A percentile compares a stretch with the other conserved stretches of the same genome.
Evolutionary conservation across 140 eudicot genomes (phyloP).

Genomic region (Senecio squalidus): DNA sequence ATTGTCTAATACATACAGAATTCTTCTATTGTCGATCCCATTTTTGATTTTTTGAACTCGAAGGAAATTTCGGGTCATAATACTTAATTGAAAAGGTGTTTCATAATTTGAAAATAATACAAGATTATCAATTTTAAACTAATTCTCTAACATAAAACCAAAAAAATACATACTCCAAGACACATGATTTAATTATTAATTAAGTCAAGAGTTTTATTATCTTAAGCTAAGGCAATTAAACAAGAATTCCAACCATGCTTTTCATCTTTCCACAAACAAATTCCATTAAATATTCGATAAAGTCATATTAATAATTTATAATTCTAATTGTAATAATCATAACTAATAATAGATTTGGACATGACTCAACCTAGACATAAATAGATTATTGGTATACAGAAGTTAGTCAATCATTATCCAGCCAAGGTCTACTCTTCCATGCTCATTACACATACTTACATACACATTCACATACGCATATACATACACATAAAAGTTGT

Average conservation of each 20-base stretch:
- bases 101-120: no score
- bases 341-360: neutral
- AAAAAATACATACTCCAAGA: no score
- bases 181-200: neutral
- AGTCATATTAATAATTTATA: no score
- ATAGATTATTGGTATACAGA: neutral
- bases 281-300: neutral
- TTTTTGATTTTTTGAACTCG: no score
- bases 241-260: neutral
- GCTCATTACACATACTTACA: neutral
- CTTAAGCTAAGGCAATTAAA: neutral
- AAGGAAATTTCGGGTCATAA: no score
- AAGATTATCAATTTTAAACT: no score
- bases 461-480: no score
- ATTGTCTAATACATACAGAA: no score
- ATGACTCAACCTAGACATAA: neutral
- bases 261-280: neutral
- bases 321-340: neutral
- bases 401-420: conserved; percentile 4
- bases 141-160: no score
- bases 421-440: neutral
- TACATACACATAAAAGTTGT: no score
- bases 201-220: neutral
- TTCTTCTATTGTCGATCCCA: no score
- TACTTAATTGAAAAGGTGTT: no score